Base-by-base conservation (phyloP, 2,329 filamentous ascomycete species). In the Botrytis tulipae region DNA sequence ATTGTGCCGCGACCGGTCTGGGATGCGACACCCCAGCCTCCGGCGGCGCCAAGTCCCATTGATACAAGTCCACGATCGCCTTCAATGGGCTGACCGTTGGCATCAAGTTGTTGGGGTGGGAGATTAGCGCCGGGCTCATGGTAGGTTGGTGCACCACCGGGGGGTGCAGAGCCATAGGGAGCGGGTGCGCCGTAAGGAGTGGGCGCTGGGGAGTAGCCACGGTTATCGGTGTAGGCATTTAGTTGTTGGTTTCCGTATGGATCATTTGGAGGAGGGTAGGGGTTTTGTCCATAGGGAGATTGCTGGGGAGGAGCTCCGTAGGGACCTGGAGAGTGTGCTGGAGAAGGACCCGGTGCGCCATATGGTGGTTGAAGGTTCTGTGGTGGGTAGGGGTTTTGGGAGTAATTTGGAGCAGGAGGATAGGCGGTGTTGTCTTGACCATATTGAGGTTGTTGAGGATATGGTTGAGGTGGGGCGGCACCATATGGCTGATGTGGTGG, bases 31-130 rank as follows among this genome's bases (percentile, higher is more conserved):
- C 46, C 48, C 70, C 62, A 72, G 22, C 62, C 70, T 16, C 46
- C 65, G 1, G 70, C 70, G 40, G 70, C 70, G 14, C 70, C 70
- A n/a, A 72, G 54, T 14, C 70, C 70, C 70, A 72, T 72, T 6
- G 48, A 60, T 18, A 72, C 32, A 25, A 72, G 46, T 10, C 70
- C 70, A 20, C 70, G 61, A 25, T 72, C 70, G 7, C 70, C 70
- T 42, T 72, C 70, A 20, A 72, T 2, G 35, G 61, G 57, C 40
- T 72, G 61, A 4, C 57, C 61, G 35, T 57, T 72, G n/a, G 67
- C 67, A 20, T 66, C 70, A 16, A 68, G 66, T 54, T 54, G 48
- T 8, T 4, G 66, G 1, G 70, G 70, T 1, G 70, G 70, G 1
- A 67, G 22, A 22, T 72, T 72, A 10, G 70, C 62, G 62, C 70